Base-by-base conservation (phyloP, 2,329 filamentous ascomycete species). In the Colletotrichum sp. region DNA sequence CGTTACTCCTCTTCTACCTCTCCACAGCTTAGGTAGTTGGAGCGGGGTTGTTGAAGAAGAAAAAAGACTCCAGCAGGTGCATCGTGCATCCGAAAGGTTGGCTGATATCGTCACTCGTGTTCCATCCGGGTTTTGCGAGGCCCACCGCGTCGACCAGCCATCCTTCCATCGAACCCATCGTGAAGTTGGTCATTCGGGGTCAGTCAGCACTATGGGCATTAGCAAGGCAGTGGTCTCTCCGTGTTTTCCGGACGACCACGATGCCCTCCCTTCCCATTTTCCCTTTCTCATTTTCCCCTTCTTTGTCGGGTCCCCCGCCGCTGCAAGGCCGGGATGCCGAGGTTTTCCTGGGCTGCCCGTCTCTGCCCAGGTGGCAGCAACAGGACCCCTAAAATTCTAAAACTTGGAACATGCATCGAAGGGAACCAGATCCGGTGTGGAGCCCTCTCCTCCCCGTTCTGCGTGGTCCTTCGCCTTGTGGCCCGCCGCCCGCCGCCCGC, bases 361-460 rank as follows among this genome's bases (percentile, higher is more conserved):
- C 44, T 52, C 44, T 52, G 44, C 24, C 44, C 55, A 32, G 63
- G 49, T 24, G 30, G 69, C 67, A 57, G 52, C 49, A 55, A 65
- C 64, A 74, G 64, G 74, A 76, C 71, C 74, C 72, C 60, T 76
- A 64, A 67, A 68, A 75, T 64, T 59, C 30, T 55, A 36, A 69
- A 76, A 76, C 65, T 76, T 74, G 74, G 59, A 74, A 73, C 44
- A 72, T 57, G 57, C 69, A 76, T 76, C 69, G 57, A 60, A 52
- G 73, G 57, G 57, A 65, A 73, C 59, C 64, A 69, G 70, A 74
- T 55, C 59, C 52, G 59, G 55, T 15, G 74, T 73, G 74, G 71
- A 67, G 44, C 30, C 49, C 21, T 59, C 24, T 30, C 55, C 5
- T 64, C 62, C 18, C n/a, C 62, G 32, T 24, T n/a, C 34, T 28